Evolutionary conservation across 108 stramenopile species (phyloP), one percentile per base, ranked within the genome.

Genomic region (Cylindrotheca fusiformis): DNA sequence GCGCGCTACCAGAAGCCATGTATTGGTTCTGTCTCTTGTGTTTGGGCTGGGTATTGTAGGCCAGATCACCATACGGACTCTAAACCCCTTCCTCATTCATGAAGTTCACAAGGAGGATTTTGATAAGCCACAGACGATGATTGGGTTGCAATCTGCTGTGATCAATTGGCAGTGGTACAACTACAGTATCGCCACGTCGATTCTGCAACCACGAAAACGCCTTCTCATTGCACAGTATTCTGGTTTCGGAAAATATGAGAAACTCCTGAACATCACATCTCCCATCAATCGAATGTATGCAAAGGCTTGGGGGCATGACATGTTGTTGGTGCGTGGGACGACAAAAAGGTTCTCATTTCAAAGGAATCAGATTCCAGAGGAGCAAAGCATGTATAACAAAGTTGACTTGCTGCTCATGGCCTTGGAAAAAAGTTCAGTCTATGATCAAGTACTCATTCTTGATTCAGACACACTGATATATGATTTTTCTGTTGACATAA

Each of bases 221-320:
- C 32, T 71, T 18, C 29, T 71, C 17, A 65, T 73, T 48, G 72
- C 64, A 22, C 69, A 55, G 24, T 73, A 60, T 33, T 60, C 72
- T 8, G 72, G 65, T 3, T 65, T 58, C 47, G 72, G 72, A 47
- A 27, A 44, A 22, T 73, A 73, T 36, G 58, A 46, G 45, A 32
- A 31, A 44, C 46, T 73, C 5, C 30, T 73, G 27, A 48, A 65
- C 17, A 29, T 29, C 14, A 55, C 62, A 1, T 32, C 64, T 18
- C 72, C 72, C 14, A 66, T 73, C 64, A 73, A 65, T 55, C 45
- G 52, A 36, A 63, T 55, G 3, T 73, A 73, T 29, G 72, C 72
- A 26, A 60, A 65, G 49, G 12, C 10, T 27, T 73, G 72, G 72
- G 64, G 64, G 44, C 65, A 73, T 55, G 72, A 73, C 25, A 55